Conservation (phyloP, 2,329 filamentous ascomycete species). For the Hypoxylon sp. region DNA sequence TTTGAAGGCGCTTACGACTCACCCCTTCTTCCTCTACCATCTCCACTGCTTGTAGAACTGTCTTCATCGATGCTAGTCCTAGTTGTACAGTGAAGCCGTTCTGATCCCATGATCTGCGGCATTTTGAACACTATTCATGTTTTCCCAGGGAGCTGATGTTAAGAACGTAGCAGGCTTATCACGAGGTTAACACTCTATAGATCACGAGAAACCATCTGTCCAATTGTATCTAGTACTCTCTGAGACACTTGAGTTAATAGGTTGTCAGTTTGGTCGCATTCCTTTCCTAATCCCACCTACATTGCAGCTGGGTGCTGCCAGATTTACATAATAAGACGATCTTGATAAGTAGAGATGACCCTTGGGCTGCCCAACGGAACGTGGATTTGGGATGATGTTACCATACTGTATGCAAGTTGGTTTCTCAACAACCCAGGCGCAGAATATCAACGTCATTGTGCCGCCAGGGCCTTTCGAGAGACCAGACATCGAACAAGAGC, state of each 20-base stretch:
- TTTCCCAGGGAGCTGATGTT: neutral
- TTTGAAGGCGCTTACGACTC: neutral
- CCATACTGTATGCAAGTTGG: conserved; percentile 83
- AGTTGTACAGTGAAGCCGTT: neutral
- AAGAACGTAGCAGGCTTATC: conserved; percentile 5
- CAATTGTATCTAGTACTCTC: neutral
- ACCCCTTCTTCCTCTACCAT: neutral
- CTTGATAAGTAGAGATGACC: conserved; percentile 60
- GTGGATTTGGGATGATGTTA: conserved; percentile 88
- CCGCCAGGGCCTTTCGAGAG: conserved; percentile 85
- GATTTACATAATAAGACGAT: neutral
- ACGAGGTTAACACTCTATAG: neutral
- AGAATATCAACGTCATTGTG: conserved; percentile 74
- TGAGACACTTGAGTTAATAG: neutral
- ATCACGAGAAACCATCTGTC: conserved; percentile 1
- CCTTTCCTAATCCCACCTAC: neutral
- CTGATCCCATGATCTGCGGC: neutral
- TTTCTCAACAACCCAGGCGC: conserved; percentile 81
- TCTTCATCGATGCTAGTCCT: neutral
- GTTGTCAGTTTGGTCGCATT: neutral
- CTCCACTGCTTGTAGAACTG: neutral
- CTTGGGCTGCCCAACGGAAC: conserved; percentile 87
- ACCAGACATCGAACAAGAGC: conserved; percentile 83
- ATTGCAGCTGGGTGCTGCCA: neutral
- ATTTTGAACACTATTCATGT: neutral